Percentiles rank a stretch among this genome's conserved stretches.
Conservation (phyloP, 31 red algal genomes). For the Asparagopsis taxiformis region DNA sequence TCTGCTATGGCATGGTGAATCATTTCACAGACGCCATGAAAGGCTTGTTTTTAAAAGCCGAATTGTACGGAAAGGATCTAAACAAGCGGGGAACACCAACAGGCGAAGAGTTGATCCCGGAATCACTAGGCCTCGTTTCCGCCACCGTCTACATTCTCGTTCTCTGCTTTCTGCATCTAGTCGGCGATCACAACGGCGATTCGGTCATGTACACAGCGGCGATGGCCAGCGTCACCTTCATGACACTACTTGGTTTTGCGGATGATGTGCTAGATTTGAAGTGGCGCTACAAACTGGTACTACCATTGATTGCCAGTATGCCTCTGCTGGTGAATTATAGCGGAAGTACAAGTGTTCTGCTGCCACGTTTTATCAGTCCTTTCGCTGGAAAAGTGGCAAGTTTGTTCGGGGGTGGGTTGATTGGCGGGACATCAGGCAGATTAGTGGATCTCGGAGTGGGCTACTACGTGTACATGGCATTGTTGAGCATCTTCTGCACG, state of each 20-base stretch:
- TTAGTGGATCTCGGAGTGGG: slow-evolving; percentile 83
- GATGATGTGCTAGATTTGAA: slow-evolving; percentile 95
- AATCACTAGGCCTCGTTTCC: slow-evolving; percentile 78
- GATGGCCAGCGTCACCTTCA: slow-evolving; percentile 95
- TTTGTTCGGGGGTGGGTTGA: slow-evolving; percentile 25
- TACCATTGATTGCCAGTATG: slow-evolving; percentile 91
- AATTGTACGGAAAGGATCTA: slow-evolving; percentile 84
- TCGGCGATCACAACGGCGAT: slow-evolving; percentile 57
- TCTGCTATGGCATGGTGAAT: slow-evolving; percentile 49
- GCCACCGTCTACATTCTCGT: slow-evolving; percentile 91
- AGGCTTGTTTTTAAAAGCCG: slow-evolving; percentile 68
- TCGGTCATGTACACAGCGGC: slow-evolving; percentile 88
- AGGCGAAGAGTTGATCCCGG: slow-evolving; percentile 75
- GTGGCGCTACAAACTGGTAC: slow-evolving; percentile 98
- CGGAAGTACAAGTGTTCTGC: slow-evolving; percentile 83
- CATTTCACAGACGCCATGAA: slow-evolving; percentile 49
- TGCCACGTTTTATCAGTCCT: slow-evolving; percentile 68
- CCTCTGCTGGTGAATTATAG: slow-evolving; percentile 91
- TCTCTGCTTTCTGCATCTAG: slow-evolving; percentile 89
- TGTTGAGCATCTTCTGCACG: slow-evolving; percentile 96
- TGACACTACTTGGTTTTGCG: slow-evolving; percentile 96
- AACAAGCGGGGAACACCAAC: slow-evolving; percentile 86
- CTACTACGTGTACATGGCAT: slow-evolving; percentile 98
- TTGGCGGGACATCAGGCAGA: slow-evolving; percentile 31
- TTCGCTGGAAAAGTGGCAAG: slow-evolving; percentile 23